These are phyloP conservation scores for Aspergillus thermomutatus DNA, from an alignment of 2,329 filamentous ascomycete genomes.

Conservation along the genomic window DNA sequence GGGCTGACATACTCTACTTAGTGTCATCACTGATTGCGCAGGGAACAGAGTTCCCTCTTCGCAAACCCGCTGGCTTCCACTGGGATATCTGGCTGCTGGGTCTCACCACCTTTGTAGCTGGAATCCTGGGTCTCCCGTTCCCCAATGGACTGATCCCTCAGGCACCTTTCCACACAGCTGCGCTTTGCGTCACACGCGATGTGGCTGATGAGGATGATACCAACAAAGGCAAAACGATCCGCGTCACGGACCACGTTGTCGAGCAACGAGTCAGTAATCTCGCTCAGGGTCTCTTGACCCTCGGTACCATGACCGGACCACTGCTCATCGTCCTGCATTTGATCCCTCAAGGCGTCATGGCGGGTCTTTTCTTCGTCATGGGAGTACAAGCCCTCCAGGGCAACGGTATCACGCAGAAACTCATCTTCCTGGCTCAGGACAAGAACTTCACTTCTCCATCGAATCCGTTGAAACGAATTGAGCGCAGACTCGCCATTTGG, in stretches of 20 bases:
- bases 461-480: slow-evolving; percentile 60
- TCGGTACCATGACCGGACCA: slow-evolving; percentile 75
- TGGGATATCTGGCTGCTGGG: slow-evolving; percentile 83
- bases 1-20: slow-evolving; percentile 28
- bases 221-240: slow-evolving; percentile 56
- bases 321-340: slow-evolving; percentile 71
- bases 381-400: slow-evolving; percentile 71
- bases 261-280: slow-evolving; percentile 79
- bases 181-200: slow-evolving; percentile 66
- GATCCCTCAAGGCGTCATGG: slow-evolving; percentile 75
- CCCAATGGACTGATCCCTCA: slow-evolving; percentile 82
- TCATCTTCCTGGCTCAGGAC: slow-evolving; percentile 68
- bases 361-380: slow-evolving; percentile 82
- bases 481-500: slow-evolving; percentile 67
- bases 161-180: slow-evolving; percentile 76
- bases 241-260: slow-evolving; percentile 59
- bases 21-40: slow-evolving; percentile 80
- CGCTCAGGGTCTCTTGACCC: slow-evolving; percentile 70
- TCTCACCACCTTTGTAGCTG: slow-evolving; percentile 70
- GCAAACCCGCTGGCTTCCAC: slow-evolving; percentile 79
- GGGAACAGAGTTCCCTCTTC: slow-evolving; percentile 75
- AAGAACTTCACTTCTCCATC: slow-evolving; percentile 53
- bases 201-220: slow-evolving; percentile 56
- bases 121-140: slow-evolving; percentile 73
- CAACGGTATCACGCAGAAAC: slow-evolving; percentile 74